Evolutionary conservation across 2,329 filamentous ascomycete genomes (phyloP), one percentile per base, ranked within the genome.

Genomic region (Monosporascus sp.): DNA sequence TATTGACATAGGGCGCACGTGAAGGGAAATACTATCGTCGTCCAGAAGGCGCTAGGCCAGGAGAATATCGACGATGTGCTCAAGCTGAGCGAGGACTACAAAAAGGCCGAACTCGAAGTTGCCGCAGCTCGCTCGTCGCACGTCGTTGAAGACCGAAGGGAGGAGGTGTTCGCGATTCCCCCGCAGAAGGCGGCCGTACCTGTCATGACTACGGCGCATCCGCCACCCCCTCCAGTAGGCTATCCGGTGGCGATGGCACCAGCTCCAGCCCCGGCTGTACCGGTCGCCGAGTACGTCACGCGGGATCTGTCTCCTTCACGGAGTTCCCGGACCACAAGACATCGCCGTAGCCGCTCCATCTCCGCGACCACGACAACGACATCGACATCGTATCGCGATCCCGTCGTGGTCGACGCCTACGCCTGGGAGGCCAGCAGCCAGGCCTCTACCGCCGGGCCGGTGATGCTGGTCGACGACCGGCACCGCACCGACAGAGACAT

Each of bases 31-130:
- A 88, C 87, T 22, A 84, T 94, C 61, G 82, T 96, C 50, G 84
- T 97, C 36, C 84, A 88, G 61, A 87, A 89, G 65, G 92, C 93
- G 9, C 79, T 97, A 5, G 89, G 90, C 17, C 92, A 95, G 62
- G 84, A 93, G 18, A 90, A 96, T 62, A 97, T 97, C 57, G 91
- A 97, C 61, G 88, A 95, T 63, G 79, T 97, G 45, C 88, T 97
- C 62, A 86, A 84, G 63, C 76, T 91, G 48, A 95, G 90, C 69
- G 88, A 91, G 63, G 84, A 87, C 34, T 91, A 90, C 71, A 85
- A 80, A 65, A 80, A 81, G 65, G 74, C 70, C 36, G 76, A 79
- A 51, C 60, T 70, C 42, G 76, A 79, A 60, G 60, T 79, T 31
- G 57, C 68, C 41, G 71, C 73, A 22, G 70, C 73, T 49, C 73